Evolutionary conservation across 352 stramenopile genomes (phyloP), one percentile per base, ranked within the genome.

Genomic region (Pythium aristosporum): DNA sequence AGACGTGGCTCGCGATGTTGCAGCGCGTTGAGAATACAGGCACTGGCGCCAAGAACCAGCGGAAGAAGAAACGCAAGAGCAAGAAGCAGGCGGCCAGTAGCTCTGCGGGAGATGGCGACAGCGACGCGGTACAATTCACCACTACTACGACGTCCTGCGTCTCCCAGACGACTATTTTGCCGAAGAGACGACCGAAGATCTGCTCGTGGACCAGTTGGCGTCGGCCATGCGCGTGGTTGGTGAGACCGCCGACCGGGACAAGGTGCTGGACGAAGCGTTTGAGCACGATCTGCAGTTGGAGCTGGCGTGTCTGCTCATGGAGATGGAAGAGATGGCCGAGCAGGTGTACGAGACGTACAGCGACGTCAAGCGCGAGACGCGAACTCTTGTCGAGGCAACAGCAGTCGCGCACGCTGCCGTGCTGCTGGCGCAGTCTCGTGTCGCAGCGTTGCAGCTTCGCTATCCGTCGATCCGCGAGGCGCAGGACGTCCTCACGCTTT

Each of bases 121-220:
- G 8, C 34, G 11, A 39, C 8, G 2, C 34, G 41, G 10, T 46
- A 15, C 10, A 46, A 10, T 65, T 58, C 37, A 32, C 42, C 25
- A 66, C 50, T 66, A 60, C 32, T 59, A 66, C 32, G 49, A 60
- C 15, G 50, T 54, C 8, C 50, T 66, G 36, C 15, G n/a, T 2
- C 15, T 58, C 1, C 48, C 58, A 2, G 49, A 65, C 28, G 58
- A 65, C 48, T 65, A 52, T 12, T 57, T 65, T 30, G 25, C 25
- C 25, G 25, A 30, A 2, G 25, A 30, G 25, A 30, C 25, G 25
- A 30, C 25, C 25, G 25, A 30, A 30, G 1, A 30, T 30, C 25
- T 30, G 25, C 25, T 30, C 13, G 37, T 9, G 30, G 50, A 57
- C 47, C 28, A 42, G 48, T 28, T 42, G 48, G 25, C 25, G 48